Base-by-base conservation (phyloP, 2,329 filamentous ascomycete genomes). In the Fusarium napiforme region DNA sequence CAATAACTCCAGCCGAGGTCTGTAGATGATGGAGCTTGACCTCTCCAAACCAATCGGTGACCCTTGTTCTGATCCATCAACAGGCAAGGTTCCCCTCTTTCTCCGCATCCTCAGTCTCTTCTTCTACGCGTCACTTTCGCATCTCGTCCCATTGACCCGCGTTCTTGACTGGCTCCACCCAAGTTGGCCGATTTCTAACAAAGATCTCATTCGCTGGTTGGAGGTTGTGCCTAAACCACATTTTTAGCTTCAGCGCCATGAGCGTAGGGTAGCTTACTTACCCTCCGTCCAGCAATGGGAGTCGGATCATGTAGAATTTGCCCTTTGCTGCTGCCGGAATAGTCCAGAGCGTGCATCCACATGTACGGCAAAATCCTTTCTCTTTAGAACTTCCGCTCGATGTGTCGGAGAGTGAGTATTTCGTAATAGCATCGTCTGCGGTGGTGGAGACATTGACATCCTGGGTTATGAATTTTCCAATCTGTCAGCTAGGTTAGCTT, bases 141-240 rank as follows among this genome's bases (percentile, higher is more conserved):
- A 70, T 72, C 34, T 76, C 77, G 21, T 79, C 71, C 73, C 75
- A 79, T 43, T 80, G 80, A 23, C 66, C 30, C 34, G 71, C 74
- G 14, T 70, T 69, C 10, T 76, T 70, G 7, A 74, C 47, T 6
- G 73, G 52, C 7, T 18, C 56, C 47, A 74, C 67, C 78, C 78
- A 81, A 30, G 55, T 55, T 23, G 79, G 79, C 21, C 77, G 61
- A 55, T 77, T 74, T 26, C 69, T 79, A 47, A 76, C 64, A 36
- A 79, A 80, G n/a, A 81, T 76, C 30, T 81, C 79, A 62, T 62
- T 75, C n/a, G 55, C 50, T 9, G 78, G 78, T 19, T 68, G 50
- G 7, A 78, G 28, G 23, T 71, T 53, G 34, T 73, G 57, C 14
- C 75, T 74, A 43, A 57, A 47, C 11, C 6, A 43, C 7, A 9